A percentile compares a stretch with the other conserved stretches of the same genome.
phyloP scores from a whole-genome alignment of 768 basidiomycete species.

The Paxillus involutus region DNA sequence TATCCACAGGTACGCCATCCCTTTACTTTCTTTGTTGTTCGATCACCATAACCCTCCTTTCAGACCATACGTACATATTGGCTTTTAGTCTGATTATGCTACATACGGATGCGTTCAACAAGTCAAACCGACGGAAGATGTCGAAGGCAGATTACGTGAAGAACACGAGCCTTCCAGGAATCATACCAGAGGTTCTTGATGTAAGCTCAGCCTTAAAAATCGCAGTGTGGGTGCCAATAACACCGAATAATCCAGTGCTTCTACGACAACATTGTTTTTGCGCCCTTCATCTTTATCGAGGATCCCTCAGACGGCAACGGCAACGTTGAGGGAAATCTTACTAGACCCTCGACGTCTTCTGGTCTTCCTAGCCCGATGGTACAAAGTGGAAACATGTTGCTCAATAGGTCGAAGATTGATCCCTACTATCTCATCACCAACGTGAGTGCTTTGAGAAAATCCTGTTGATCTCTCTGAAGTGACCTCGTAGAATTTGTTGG shows the following conservation, averaged over 20 bases:
- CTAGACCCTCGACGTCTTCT: conserved; percentile 39
- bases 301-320: conserved; percentile 76
- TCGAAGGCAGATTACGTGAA: conserved; percentile 90
- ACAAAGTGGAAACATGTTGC: conserved; percentile 35
- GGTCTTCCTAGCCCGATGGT: conserved; percentile 29
- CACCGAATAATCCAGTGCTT: conserved; percentile 60
- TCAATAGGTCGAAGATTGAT: conserved; percentile 75
- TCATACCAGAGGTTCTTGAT: conserved; percentile 80
- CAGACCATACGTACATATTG: conserved; percentile 93
- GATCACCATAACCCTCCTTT: not conserved
- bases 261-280: conserved; percentile 95
- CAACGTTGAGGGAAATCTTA: conserved; percentile 37
- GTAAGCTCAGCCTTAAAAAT: conserved; percentile 43
- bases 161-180: conserved; percentile 87
- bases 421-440: conserved; percentile 89
- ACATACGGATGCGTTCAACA: conserved; percentile 98
- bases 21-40: not conserved
- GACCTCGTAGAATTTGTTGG: conserved; percentile 55
- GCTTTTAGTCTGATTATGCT: conserved; percentile 99
- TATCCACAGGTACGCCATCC: conserved; percentile 59
- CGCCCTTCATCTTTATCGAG: conserved; percentile 96
- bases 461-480: conserved; percentile 7
- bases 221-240: not conserved
- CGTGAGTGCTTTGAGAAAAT: conserved; percentile 40
- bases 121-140: conserved; percentile 98